These are phyloP conservation scores for Penicillium digitatum DNA, from an alignment of 2,329 filamentous ascomycete genomes.

Conservation along the genomic window DNA sequence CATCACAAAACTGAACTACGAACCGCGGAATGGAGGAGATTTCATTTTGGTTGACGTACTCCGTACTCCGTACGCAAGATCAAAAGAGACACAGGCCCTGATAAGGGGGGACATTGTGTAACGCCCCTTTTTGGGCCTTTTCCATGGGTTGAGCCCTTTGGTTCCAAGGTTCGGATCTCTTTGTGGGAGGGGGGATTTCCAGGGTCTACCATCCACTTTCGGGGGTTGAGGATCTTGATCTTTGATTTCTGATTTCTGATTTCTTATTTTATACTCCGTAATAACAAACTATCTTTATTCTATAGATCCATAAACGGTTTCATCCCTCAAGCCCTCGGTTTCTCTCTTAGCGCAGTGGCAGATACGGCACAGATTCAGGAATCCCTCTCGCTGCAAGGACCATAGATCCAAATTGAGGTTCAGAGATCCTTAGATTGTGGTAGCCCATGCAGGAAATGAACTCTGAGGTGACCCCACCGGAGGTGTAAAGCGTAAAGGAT, in stretches of 20 bases:
- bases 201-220: slow-evolving; percentile 15
- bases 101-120: slow-evolving; percentile 10
- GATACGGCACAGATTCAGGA: slow-evolving; percentile 10
- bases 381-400: slow-evolving; percentile 6
- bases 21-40: slow-evolving; percentile 17
- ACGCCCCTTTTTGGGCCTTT: slow-evolving; percentile 7
- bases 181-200: slow-evolving; percentile 20
- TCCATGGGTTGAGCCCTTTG: neutral
- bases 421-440: slow-evolving; percentile 15
- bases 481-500: neutral
- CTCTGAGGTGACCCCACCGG: slow-evolving; percentile 8
- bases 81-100: slow-evolving; percentile 14
- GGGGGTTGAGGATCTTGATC: slow-evolving; percentile 13
- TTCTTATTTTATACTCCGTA: neutral
- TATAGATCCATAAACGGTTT: too few species aligned
- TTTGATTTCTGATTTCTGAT: slow-evolving; percentile 14
- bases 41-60: neutral
- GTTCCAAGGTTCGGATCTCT: neutral
- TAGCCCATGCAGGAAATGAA: slow-evolving; percentile 16
- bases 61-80: neutral
- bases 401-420: slow-evolving; percentile 7
- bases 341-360: slow-evolving; percentile 3
- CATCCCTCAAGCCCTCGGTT: neutral
- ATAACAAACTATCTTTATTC: neutral
- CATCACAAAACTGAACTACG: neutral